A percentile compares a stretch with the other conserved stretches of the same genome.
phyloP scores from a whole-genome alignment of 176 grass and related monocot genomes.

The Leersia perrieri region DNA sequence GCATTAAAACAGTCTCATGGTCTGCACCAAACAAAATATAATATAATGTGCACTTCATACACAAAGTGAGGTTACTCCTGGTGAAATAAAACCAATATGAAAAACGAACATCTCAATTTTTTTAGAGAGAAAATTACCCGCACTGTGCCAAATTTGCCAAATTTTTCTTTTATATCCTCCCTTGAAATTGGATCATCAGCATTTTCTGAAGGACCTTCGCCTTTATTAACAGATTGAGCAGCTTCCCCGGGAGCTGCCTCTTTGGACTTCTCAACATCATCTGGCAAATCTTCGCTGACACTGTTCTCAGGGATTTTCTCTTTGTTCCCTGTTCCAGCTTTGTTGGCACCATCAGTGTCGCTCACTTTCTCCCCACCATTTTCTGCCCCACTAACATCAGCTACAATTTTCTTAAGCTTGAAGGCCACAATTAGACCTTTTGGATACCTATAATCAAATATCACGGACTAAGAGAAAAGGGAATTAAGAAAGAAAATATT shows the following conservation, averaged over 20 bases:
- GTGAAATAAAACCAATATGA: not conserved
- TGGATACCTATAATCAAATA: constrained; percentile 59
- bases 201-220: constrained; percentile 31
- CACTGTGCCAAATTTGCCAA: constrained; percentile 82
- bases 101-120: not conserved
- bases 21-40: not conserved
- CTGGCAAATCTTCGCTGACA: constrained; percentile 30
- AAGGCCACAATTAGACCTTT: constrained; percentile 87
- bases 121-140: constrained; percentile 71
- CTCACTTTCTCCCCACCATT: constrained; percentile 44
- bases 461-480: no score
- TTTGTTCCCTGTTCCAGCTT: constrained; percentile 26
- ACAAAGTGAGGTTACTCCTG: not conserved
- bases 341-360: constrained; percentile 17
- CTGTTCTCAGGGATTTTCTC: constrained; percentile 30
- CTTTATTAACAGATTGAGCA: constrained; percentile 22
- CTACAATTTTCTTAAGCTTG: constrained; percentile 69
- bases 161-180: constrained; percentile 72
- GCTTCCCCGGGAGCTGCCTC: constrained; percentile 6
- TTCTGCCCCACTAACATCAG: constrained; percentile 27
- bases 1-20: not conserved
- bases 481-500: not conserved
- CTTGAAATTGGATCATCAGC: constrained; percentile 44
- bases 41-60: not conserved
- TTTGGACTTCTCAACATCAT: constrained; percentile 34